Evolutionary conservation across 2,329 filamentous ascomycete species (phyloP), one percentile per base, ranked within the genome.

Genomic region (Dothistroma septosporum): DNA sequence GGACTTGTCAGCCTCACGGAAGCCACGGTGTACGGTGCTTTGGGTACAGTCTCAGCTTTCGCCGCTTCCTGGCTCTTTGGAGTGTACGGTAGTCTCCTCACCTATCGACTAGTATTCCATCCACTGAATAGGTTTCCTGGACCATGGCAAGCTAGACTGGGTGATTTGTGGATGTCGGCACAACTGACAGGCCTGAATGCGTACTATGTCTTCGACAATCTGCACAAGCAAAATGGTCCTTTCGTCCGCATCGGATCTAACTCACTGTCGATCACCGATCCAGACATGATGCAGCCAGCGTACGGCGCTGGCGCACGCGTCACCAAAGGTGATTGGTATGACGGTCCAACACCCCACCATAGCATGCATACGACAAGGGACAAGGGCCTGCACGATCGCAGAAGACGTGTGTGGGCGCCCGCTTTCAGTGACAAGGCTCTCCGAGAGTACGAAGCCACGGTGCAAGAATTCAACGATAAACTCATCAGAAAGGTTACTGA

Each of bases 301-400:
- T 77, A 76, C 54, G 76, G 76, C 0, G 55, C 68, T 5, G 67
- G 72, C 28, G 71, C 77, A 1, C 71, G 71, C 62, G 79, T 76
- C 35, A 66, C 61, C 19, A 82, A 81, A 61, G 68, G 66, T 1
- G 64, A 71, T 0, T 81, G 74, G 73, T 82, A 82, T 63, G 73
- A 75, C 24, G 55, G 59, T 31, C 72, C 67, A 12, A 53, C 53
- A n/a, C 76, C 74, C 21, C 66, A 72, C 12, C 61, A 65, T 0
- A 76, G 76, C 0, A 65, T 82, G 60, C 75, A 79, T 47, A 74
- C 73, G 14, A 71, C 68, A 4, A 73, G 79, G 4, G 71, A 77
- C 50, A 69, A 69, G 48, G 59, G 61, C 14, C 46, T 71, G 24
- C 78, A 79, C 67, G 75, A 78, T 59, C 66, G 69, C 9, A 70